phyloP scores from a whole-genome alignment of 495 filamentous ascomycete genomes.

The Darksidea phi region DNA sequence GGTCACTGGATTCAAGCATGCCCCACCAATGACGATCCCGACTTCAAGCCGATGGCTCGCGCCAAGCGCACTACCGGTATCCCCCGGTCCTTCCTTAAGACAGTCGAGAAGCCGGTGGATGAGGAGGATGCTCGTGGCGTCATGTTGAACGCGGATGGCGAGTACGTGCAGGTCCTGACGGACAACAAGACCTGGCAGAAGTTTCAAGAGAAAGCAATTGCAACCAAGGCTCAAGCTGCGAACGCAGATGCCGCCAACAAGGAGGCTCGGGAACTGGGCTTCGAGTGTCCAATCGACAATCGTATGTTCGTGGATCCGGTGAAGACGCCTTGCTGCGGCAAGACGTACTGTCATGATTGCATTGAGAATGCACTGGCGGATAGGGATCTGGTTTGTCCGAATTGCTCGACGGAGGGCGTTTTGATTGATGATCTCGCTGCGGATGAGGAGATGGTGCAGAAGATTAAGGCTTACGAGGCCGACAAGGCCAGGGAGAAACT shows the following conservation, averaged over 20 bases:
- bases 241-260: slow-evolving; percentile 70
- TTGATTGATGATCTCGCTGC: slow-evolving; percentile 84
- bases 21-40: slow-evolving; percentile 95
- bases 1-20: slow-evolving; percentile 98
- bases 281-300: slow-evolving; percentile 94
- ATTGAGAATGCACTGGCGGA: slow-evolving; percentile 96
- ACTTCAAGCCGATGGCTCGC: slow-evolving; percentile 83
- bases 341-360: slow-evolving; percentile 98
- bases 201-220: slow-evolving; percentile 88
- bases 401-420: slow-evolving; percentile 83
- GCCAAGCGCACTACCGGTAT: slow-evolving; percentile 96
- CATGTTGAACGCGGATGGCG: slow-evolving; percentile 96
- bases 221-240: slow-evolving; percentile 73
- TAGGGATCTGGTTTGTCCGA: slow-evolving; percentile 93
- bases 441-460: slow-evolving; percentile 73
- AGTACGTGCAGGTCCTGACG: slow-evolving; percentile 91
- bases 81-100: slow-evolving; percentile 86
- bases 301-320: slow-evolving; percentile 95
- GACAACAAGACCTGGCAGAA: slow-evolving; percentile 95
- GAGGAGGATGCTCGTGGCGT: slow-evolving; percentile 76
- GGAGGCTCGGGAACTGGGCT: slow-evolving; percentile 77
- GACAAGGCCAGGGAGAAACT: slow-evolving; percentile 62
- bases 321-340: slow-evolving; percentile 96
- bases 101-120: slow-evolving; percentile 78
- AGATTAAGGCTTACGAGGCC: slow-evolving; percentile 75